Evolutionary conservation across 2,329 filamentous ascomycete species (phyloP), one percentile per base, ranked within the genome.

Genomic region (Colletotrichum sp.): DNA sequence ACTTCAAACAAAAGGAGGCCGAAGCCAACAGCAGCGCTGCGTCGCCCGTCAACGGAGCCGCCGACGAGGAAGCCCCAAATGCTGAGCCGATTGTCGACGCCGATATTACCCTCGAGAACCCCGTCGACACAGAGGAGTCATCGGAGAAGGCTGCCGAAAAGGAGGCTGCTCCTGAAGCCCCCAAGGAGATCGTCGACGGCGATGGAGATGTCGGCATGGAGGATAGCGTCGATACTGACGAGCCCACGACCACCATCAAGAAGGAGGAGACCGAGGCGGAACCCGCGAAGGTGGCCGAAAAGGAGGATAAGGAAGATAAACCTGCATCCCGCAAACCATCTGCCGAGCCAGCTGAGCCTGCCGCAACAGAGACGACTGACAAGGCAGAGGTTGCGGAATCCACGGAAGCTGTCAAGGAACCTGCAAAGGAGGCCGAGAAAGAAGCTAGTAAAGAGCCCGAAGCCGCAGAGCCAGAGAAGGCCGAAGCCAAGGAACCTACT

Each of bases 121-220:
- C 82, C 26, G 84, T 82, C 71, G 82, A 84, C 69, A 77, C 72
- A 16, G 76, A 72, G 10, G 76, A 78, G 5, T 28, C 28, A 18
- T 55, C 69, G 12, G 69, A 75, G 66, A 36, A 49, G 30, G 59
- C 36, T 10, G 24, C 65, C 12, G 73, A 77, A 15, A 78, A 79
- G 67, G 77, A 44, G 28, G 60, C 69, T 21, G 60, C 70, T 15
- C 16, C 69, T 59, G 55, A 75, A 9, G 59, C 30, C 66, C 44
- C 77, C 30, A 72, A 83, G 21, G 72, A 80, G 6, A 85, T 84
- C 39, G 81, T 86, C 6, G 89, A 91, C 34, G 82, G 81, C 3
- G 89, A 90, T 72, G 89, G 89, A 15, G 88, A 91, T 79, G 84
- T 90, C 8, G 88, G 89, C 12, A 91, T 91, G 89, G 84, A 82